Base-by-base conservation (phyloP, 2,329 filamentous ascomycete genomes). In the Fusarium sp. region DNA sequence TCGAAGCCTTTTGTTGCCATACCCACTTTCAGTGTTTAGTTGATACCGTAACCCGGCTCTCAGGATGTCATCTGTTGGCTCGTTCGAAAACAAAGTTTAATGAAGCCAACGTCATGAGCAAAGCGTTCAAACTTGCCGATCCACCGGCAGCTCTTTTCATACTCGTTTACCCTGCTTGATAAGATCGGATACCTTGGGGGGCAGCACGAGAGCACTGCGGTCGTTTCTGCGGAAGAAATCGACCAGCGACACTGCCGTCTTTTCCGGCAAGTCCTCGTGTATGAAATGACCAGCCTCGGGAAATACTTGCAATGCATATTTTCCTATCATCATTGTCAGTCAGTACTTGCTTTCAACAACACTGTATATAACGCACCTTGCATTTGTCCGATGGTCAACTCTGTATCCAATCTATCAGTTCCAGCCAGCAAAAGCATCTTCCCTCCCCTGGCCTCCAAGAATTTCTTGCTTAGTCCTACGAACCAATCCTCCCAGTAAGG, bases 401-500 rank as follows among this genome's bases (percentile, higher is more conserved):
- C 94, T 70, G 92, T 97, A 77, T 97, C 94, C 59, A 97, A 79
- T 49, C 94, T 85, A 80, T 97, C 95, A 12, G 94, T 97, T 18
- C 94, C 94, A 4, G 94, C 95, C 33, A 97, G 85, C 52, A 97
- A 81, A 51, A 97, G 81, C 64, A 97, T 79, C 79, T 97, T 97
- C 10, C 94, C 94, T 30, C 93, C 94, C 66, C 86, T 89, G 0
- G 92, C 92, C 53, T 85, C 86, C 42, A 97, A 84, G 76, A 98
- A 99, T 80, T 97, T 97, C 73, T 88, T 88, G 78, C 93, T 97
- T 73, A 98, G 84, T 0, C 94, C 94, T 12, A 88, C 85, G 76
- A 97, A 98, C 95, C 95, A 99, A 69, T 89, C 91, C 78, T 96
- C 91, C 95, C 95, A 99, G 78, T 94, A 98, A 1, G 92, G 89